These are phyloP conservation scores for Aspergillus phoenicis DNA, from an alignment of 2,329 filamentous ascomycete species.

Conservation along the genomic window DNA sequence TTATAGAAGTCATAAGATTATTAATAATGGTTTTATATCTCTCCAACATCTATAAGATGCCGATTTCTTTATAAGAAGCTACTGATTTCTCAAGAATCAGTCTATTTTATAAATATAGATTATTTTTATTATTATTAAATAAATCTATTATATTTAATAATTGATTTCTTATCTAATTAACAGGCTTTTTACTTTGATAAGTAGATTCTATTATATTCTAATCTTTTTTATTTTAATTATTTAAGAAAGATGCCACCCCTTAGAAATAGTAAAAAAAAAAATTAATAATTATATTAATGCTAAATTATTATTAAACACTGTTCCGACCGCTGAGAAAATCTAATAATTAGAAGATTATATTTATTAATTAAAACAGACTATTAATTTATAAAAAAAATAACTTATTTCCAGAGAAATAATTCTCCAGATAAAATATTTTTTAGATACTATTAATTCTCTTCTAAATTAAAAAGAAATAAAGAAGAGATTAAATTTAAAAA, in stretches of 20 bases:
- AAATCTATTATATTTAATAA: not conserved
- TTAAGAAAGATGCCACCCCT: not conserved
- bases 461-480: too few species aligned
- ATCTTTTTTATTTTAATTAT: not conserved
- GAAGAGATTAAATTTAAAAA: not conserved
- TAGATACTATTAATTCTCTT: not conserved
- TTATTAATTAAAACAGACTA: not conserved
- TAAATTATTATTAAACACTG: not conserved
- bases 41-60: too few species aligned
- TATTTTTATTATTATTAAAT: not conserved
- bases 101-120: not conserved
- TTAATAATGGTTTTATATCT: too few species aligned
- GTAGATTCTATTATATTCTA: not conserved
- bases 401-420: not conserved
- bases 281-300: not conserved
- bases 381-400: not conserved
- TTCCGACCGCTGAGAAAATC: not conserved
- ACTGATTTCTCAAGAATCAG: too few species aligned
- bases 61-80: too few species aligned
- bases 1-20: too few species aligned
- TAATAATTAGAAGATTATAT: not conserved
- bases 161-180: not conserved
- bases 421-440: slow-evolving; percentile 1
- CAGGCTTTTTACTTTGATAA: not conserved
- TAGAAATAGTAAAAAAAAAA: not conserved